phyloP scores from a whole-genome alignment of 495 filamentous ascomycete species.

The Staphylotrichum longicolle region DNA sequence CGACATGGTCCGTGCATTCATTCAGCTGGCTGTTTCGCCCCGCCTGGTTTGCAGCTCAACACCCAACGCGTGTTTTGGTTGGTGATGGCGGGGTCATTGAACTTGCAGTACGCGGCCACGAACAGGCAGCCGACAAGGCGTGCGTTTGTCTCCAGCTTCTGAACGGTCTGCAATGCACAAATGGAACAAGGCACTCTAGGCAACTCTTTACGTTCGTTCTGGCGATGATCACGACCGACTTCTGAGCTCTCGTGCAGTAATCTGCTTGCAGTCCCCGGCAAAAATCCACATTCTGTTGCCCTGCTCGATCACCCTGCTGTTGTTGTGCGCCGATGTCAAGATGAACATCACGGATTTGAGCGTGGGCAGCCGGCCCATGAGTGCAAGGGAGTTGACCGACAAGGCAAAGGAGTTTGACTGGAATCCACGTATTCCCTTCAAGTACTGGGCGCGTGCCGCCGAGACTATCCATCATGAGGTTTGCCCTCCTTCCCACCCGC shows the following conservation, averaged over 20 bases:
- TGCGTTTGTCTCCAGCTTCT: neutral
- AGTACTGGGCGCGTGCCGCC: conserved; percentile 79
- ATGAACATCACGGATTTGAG: conserved; percentile 14
- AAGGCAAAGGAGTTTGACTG: conserved; percentile 76
- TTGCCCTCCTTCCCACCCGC: conserved; percentile 12
- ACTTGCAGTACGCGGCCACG: neutral
- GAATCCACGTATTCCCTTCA: conserved; percentile 66
- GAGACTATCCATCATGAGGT: conserved; percentile 79
- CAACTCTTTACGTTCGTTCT: neutral
- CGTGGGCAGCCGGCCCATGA: conserved; percentile 56
- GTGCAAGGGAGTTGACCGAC: conserved; percentile 65
- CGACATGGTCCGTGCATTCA: neutral
- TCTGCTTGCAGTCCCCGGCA: too few relatives aligned
- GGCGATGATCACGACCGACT: neutral
- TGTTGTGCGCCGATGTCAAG: conserved; percentile 3
- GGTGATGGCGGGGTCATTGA: conserved; percentile 9
- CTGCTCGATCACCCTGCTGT: too few relatives aligned
- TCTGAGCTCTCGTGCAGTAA: neutral
- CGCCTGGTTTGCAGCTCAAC: neutral
- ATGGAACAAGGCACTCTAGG: neutral
- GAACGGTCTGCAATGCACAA: neutral
- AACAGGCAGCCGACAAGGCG: neutral
- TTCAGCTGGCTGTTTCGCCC: neutral
- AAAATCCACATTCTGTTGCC: neutral
- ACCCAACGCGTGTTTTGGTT: neutral